phyloP scores from a whole-genome alignment of 2,329 filamentous ascomycete genomes.

The Aspergillus eucalypticola region DNA sequence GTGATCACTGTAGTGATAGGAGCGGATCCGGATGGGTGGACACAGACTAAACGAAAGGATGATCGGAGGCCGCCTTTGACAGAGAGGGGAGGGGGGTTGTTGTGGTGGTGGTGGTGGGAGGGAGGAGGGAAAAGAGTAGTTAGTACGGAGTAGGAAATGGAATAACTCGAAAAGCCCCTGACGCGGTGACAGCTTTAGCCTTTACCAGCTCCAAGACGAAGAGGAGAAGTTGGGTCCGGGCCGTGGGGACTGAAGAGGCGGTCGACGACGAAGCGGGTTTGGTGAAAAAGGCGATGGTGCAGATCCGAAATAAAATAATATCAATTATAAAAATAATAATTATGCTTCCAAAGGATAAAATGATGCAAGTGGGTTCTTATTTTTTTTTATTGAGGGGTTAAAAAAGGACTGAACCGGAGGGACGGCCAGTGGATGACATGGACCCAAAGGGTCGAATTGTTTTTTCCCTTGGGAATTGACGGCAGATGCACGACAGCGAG shows the following conservation, averaged over 20 bases:
- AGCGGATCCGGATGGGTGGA: constrained; percentile 40
- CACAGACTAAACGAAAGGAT: constrained; percentile 30
- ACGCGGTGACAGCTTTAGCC: constrained; percentile 39
- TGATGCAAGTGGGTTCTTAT: constrained; percentile 18
- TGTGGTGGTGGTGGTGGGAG: too few species aligned
- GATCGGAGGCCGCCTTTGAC: constrained; percentile 20
- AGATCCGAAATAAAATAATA: constrained; percentile 24
- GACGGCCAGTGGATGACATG: constrained; percentile 18
- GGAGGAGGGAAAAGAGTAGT: constrained; percentile 7
- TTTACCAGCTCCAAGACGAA: constrained; percentile 27
- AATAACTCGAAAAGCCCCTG: constrained; percentile 29
- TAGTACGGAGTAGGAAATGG: not conserved
- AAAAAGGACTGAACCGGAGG: constrained; percentile 11
- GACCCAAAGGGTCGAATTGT: constrained; percentile 7
- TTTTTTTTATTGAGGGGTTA: constrained; percentile 23
- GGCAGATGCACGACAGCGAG: constrained; percentile 8
- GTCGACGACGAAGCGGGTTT: constrained; percentile 25
- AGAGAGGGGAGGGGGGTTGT: too few species aligned
- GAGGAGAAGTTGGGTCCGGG: constrained; percentile 24
- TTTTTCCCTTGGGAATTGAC: not conserved
- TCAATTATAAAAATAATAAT: constrained; percentile 12
- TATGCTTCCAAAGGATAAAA: constrained; percentile 8
- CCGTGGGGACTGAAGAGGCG: constrained; percentile 33
- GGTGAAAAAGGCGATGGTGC: constrained; percentile 20
- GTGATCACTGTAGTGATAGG: constrained; percentile 37